These are phyloP conservation scores for Colletotrichum truncatum DNA, from an alignment of 2,329 filamentous ascomycete genomes.

Conservation along the genomic window DNA sequence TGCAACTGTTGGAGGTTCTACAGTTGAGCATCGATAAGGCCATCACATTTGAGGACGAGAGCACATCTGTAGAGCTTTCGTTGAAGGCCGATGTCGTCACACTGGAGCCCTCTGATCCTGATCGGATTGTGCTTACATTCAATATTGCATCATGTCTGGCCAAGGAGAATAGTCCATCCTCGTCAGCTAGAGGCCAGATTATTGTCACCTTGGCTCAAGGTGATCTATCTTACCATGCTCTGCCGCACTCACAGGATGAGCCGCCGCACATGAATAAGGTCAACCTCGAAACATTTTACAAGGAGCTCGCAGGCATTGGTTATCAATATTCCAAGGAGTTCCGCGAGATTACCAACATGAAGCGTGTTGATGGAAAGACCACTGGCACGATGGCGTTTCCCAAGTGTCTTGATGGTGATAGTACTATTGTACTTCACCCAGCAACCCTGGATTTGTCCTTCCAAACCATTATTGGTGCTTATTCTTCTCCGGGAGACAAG, in stretches of 20 bases:
- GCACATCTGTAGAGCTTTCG: not conserved
- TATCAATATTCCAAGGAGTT: not conserved
- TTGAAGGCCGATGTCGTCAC: not conserved
- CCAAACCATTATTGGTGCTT: conserved; percentile 43
- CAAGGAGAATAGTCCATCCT: not conserved
- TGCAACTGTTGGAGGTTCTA: not conserved
- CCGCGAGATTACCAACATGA: not conserved
- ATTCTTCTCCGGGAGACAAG: conserved; percentile 36
- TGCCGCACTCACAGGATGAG: not conserved
- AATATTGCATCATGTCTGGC: not conserved
- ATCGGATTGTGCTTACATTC: not conserved
- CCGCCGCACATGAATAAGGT: not conserved
- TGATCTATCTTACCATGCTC: not conserved
- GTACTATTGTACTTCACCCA: conserved; percentile 39
- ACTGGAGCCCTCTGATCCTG: not conserved
- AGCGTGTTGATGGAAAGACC: not conserved
- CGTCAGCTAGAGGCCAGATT: not conserved
- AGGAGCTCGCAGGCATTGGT: not conserved
- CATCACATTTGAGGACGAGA: not conserved
- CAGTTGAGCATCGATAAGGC: conserved; percentile 6
- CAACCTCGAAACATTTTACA: not conserved
- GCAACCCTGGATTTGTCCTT: conserved; percentile 43
- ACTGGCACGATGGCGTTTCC: not conserved
- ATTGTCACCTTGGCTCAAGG: not conserved
- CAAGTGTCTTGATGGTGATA: not conserved